These are phyloP conservation scores for Cordia subcordata DNA, from an alignment of 257 asterid species.

Conservation along the genomic window DNA sequence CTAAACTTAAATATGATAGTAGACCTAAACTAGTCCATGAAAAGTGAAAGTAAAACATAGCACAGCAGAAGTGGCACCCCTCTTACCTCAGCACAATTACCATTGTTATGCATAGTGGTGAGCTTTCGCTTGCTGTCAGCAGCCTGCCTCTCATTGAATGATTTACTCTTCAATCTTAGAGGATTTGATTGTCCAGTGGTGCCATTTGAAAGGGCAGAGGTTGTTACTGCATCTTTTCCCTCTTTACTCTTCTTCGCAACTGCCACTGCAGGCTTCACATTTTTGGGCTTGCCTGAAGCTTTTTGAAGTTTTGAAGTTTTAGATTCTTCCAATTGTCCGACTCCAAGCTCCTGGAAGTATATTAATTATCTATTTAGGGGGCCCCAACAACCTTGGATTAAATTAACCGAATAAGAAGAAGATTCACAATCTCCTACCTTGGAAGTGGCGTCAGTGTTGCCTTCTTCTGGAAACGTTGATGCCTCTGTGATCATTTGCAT, in stretches of 20 bases:
- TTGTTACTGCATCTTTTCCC: slow-evolving; percentile 20
- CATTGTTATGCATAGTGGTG: slow-evolving; percentile 10
- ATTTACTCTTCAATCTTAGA: slow-evolving; percentile 25
- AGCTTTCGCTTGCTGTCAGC: slow-evolving; percentile 21
- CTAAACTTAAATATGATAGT: slow-evolving; percentile 1
- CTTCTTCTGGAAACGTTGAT: slow-evolving; percentile 10
- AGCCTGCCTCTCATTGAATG: slow-evolving; percentile 20
- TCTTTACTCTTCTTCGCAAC: slow-evolving; percentile 6
- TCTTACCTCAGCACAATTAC: slow-evolving; percentile 23
- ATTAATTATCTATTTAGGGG: neutral
- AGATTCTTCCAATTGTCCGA: neutral
- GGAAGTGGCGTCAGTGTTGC: slow-evolving; percentile 14
- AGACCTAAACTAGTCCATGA: neutral
- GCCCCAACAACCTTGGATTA: too few relatives aligned
- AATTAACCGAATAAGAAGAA: neutral
- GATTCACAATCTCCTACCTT: slow-evolving; percentile 13
- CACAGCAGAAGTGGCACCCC: neutral
- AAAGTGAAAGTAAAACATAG: neutral
- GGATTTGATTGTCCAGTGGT: slow-evolving; percentile 16
- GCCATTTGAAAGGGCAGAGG: slow-evolving; percentile 25
- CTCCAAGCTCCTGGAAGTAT: neutral
- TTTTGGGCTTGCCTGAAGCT: neutral
- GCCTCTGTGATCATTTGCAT: slow-evolving; percentile 13
- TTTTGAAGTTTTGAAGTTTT: neutral
- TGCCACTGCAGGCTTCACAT: slow-evolving; percentile 2